These are phyloP conservation scores for Parasitella parasitica DNA, from an alignment of 371 early-diverging fungal genomes.

Conservation along the genomic window DNA sequence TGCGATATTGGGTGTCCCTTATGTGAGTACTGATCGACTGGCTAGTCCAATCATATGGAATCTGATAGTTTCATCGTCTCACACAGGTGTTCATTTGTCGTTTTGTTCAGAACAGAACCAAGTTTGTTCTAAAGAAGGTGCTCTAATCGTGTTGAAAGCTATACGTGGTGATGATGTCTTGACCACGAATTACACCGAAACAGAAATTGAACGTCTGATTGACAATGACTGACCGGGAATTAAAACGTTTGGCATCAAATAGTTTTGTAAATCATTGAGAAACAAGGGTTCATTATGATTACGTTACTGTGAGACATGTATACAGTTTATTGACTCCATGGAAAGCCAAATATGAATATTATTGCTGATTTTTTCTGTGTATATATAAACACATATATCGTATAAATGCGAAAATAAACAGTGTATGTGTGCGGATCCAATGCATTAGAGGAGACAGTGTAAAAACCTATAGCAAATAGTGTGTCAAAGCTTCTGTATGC, in stretches of 20 bases:
- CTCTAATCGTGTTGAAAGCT: slow-evolving; percentile 25
- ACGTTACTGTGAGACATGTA: background rate
- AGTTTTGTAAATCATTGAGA: background rate
- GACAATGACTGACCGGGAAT: background rate
- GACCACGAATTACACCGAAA: background rate
- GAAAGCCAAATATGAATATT: too few species aligned
- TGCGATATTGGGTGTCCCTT: slow-evolving; percentile 45
- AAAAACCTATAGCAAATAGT: too few species aligned
- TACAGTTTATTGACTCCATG: too few species aligned
- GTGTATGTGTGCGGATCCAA: too few species aligned
- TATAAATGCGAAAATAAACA: too few species aligned
- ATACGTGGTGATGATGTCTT: slow-evolving; percentile 3
- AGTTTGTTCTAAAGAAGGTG: slow-evolving; percentile 43
- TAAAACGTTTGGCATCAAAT: too few species aligned
- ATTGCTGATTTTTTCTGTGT: too few species aligned
- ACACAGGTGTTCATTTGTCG: slow-evolving; percentile 38
- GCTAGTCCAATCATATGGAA: background rate
- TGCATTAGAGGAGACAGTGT: too few species aligned
- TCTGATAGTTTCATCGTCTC: too few species aligned
- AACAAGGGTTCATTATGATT: background rate
- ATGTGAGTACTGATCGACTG: slow-evolving; percentile 35
- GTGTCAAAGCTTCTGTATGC: background rate
- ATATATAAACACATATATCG: background rate
- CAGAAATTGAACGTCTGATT: background rate
- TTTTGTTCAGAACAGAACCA: slow-evolving; percentile 45